Conservation (phyloP, 1,284 basidiomycete genomes). For the Xerocomus minutiporus region DNA sequence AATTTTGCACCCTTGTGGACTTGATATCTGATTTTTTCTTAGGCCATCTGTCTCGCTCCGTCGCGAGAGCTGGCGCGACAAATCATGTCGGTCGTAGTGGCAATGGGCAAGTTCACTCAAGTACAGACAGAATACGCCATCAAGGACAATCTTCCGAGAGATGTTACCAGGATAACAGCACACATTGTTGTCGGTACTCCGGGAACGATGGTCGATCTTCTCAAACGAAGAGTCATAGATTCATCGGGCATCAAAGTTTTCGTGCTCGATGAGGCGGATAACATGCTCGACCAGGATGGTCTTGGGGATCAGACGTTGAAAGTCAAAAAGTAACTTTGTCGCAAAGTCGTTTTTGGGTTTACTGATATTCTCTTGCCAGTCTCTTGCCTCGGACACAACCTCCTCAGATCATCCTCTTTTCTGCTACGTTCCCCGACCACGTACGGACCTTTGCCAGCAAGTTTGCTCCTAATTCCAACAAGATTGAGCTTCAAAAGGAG, state of each 20-base stretch:
- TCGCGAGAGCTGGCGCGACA: constrained; percentile 96
- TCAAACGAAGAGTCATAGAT: constrained; percentile 72
- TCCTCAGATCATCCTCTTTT: constrained; percentile 92
- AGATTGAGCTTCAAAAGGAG: constrained; percentile 93
- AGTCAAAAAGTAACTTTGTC: constrained; percentile 72
- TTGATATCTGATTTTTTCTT: constrained; percentile 8
- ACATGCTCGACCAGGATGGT: constrained; percentile 96
- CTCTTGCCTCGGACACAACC: constrained; percentile 57
- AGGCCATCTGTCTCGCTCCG: constrained; percentile 92
- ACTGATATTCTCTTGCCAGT: constrained; percentile 36
- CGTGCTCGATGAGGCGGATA: constrained; percentile 97
- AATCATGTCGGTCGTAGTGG: constrained; percentile 91
- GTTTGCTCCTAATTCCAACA: constrained; percentile 93
- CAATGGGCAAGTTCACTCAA: constrained; percentile 93
- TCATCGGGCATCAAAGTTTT: constrained; percentile 84
- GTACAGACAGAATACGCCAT: constrained; percentile 95
- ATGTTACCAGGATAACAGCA: constrained; percentile 72
- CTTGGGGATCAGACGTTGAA: constrained; percentile 94
- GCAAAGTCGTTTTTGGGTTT: not conserved
- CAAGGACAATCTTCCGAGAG: constrained; percentile 73
- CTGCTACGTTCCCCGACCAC: constrained; percentile 94
- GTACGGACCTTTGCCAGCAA: constrained; percentile 87
- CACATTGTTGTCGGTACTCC: constrained; percentile 97
- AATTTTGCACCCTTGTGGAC: not conserved
- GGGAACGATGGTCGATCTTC: constrained; percentile 89